phyloP scores from a whole-genome alignment of 257 asterid species.

The Solanum bulbocastanum region DNA sequence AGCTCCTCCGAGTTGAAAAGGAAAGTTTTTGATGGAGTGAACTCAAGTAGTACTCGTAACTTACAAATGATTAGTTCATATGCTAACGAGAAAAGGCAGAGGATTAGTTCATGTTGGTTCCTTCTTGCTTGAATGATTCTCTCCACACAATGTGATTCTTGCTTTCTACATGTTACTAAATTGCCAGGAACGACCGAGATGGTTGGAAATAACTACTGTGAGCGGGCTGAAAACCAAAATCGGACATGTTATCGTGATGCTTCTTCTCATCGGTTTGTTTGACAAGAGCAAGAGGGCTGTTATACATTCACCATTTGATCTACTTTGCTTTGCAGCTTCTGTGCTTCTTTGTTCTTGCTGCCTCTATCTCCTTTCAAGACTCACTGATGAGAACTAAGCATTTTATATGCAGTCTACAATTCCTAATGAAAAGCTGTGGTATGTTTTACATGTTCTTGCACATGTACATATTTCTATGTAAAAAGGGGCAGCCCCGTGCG shows the following conservation, averaged over 20 bases:
- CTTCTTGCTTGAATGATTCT: not conserved
- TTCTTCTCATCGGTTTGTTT: slow-evolving; percentile 78
- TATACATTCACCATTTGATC: slow-evolving; percentile 60
- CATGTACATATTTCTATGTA: not conserved
- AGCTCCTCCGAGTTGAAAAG: not conserved
- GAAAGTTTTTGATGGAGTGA: not conserved
- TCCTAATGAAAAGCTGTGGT: not conserved
- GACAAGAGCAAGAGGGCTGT: slow-evolving; percentile 85
- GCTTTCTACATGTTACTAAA: not conserved
- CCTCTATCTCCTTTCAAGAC: slow-evolving; percentile 78
- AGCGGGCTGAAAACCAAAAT: slow-evolving; percentile 81
- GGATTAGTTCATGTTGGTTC: not conserved
- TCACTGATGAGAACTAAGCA: slow-evolving; percentile 10
- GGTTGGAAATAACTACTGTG: slow-evolving; percentile 82
- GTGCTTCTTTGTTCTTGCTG: slow-evolving; percentile 69
- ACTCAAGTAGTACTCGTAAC: not conserved
- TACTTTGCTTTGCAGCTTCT: slow-evolving; percentile 86
- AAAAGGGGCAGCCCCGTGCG: not conserved
- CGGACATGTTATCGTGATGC: slow-evolving; percentile 96
- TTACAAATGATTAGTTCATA: not conserved
- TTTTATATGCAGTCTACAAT: not conserved
- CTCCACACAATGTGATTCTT: not conserved
- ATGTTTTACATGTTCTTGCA: not conserved
- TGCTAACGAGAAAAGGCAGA: too few relatives aligned
- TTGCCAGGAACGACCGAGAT: slow-evolving; percentile 73